phyloP scores from a whole-genome alignment of 1,284 basidiomycete species.

The Thecaphora frezii region DNA sequence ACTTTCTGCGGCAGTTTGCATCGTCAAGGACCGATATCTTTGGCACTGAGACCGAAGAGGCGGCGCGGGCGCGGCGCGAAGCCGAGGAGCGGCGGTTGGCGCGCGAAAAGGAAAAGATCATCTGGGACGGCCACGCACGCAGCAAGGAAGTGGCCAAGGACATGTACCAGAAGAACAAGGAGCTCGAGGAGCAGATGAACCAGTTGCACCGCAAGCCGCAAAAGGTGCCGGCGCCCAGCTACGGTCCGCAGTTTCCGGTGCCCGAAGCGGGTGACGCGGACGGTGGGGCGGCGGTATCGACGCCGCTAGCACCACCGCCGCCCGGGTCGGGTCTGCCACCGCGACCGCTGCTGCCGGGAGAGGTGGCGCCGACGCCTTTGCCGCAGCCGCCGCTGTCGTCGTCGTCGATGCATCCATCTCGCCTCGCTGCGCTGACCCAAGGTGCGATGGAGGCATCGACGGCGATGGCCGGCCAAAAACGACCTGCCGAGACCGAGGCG shows the following conservation, averaged over 20 bases:
- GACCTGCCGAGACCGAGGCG: neutral
- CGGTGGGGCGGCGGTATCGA: neutral
- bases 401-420: neutral
- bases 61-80: constrained; percentile 38
- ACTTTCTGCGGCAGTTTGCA: constrained; percentile 51
- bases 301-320: no score
- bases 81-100: constrained; percentile 44
- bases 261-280: constrained; percentile 6
- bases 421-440: neutral
- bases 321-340: neutral
- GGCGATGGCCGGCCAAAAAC: neutral
- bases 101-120: constrained; percentile 53
- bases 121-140: constrained; percentile 56
- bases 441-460: neutral
- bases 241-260: constrained; percentile 30
- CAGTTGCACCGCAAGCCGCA: constrained; percentile 29
- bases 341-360: neutral
- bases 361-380: neutral
- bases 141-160: constrained; percentile 39
- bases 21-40: constrained; percentile 47
- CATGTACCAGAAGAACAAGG: constrained; percentile 26
- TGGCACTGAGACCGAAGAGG: constrained; percentile 44
- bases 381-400: no score
- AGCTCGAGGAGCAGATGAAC: constrained; percentile 39
- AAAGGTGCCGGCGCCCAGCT: constrained; percentile 16